Evolutionary conservation across 2,329 filamentous ascomycete genomes (phyloP), one percentile per base, ranked within the genome.

Genomic region (Monosporascus sp.): DNA sequence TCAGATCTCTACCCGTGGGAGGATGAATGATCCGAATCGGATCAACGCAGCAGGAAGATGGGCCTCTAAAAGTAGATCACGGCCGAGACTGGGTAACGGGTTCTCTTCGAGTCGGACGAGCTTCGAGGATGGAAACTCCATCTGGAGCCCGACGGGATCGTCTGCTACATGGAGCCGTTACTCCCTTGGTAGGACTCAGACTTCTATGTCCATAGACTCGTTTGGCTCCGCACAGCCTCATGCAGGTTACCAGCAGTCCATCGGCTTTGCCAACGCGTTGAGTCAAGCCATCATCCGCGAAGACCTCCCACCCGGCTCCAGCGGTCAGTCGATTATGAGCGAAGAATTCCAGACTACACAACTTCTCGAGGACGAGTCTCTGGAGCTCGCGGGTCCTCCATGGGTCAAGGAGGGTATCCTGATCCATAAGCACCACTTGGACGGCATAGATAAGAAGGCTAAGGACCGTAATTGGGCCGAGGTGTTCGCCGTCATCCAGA

Each of bases 401-500:
- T 99, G 94, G 94, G 87, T 95, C 27, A 99, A 99, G 72, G 94
- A 99, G 71, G 94, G 94, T 57, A 90, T 95, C 62, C 78, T 97
- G 20, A 93, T 93, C 61, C 93, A 99, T 74, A 97, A 97, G 71
- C 93, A 97, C 68, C 93, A 97, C 65, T 80, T 97, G 3, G 93
- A 97, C 67, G 85, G 89, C 5, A 79, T 90, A 37, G 92, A 96
- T 60, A 96, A 94, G 74, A 89, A 90, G 68, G 88, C 92, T 56
- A 97, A 93, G 72, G 93, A 97, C 63, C 83, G 94, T 39, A 93
- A 92, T 63, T 99, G 94, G 94, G 86, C 80, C 54, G 92, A 97
- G 65, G 92, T 92, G 52, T 99, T 99, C 73, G 93, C 92, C 37
- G 94, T 99, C 24, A 87, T 97, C 51, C 91, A 97, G 66, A 95